Evolutionary conservation across 179 eudicot genomes (phyloP).

Genomic region (Silene coronaria): DNA sequence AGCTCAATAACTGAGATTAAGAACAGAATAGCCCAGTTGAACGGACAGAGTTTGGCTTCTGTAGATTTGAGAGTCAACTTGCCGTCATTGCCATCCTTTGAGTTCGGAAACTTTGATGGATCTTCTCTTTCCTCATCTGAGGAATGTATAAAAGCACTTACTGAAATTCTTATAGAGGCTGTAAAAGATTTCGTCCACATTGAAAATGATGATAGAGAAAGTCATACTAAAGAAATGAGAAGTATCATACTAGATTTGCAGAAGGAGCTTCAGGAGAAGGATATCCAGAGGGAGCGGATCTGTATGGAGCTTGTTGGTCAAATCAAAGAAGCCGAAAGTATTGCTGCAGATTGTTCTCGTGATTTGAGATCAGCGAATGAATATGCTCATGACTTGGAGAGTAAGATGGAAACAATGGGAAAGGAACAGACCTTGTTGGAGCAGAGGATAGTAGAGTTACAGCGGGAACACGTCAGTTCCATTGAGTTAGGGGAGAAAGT

Average conservation of each 20-base stretch:
- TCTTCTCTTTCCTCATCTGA: slow-evolving; percentile 34
- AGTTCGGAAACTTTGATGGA: slow-evolving; percentile 29
- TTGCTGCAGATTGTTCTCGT: slow-evolving; percentile 49
- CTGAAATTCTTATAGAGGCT: slow-evolving; percentile 40
- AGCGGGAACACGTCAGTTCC: slow-evolving; percentile 38
- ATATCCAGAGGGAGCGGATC: slow-evolving; percentile 61
- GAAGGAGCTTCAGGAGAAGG: slow-evolving; percentile 86
- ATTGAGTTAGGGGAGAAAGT: slow-evolving; percentile 55
- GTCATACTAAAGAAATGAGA: slow-evolving; percentile 57
- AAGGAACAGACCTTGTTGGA: slow-evolving; percentile 49
- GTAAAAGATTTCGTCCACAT: slow-evolving; percentile 42
- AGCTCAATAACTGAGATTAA: slow-evolving; percentile 55
- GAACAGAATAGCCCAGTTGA: slow-evolving; percentile 40
- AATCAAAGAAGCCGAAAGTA: slow-evolving; percentile 72
- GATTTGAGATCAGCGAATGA: slow-evolving; percentile 54
- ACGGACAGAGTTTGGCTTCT: slow-evolving; percentile 36
- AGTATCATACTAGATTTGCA: slow-evolving; percentile 52
- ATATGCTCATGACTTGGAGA: slow-evolving; percentile 46
- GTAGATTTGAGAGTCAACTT: slow-evolving; percentile 26
- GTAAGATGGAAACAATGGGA: slow-evolving; percentile 35
- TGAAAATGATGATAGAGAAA: slow-evolving; percentile 41
- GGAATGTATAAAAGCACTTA: slow-evolving; percentile 37
- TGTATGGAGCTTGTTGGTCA: slow-evolving; percentile 79
- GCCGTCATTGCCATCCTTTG: slow-evolving; percentile 30
- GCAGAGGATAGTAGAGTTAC: slow-evolving; percentile 48